Evolutionary conservation across 2,329 filamentous ascomycete genomes (phyloP), one percentile per base, ranked within the genome.

Genomic region (Pseudocercospora fijiensis): DNA sequence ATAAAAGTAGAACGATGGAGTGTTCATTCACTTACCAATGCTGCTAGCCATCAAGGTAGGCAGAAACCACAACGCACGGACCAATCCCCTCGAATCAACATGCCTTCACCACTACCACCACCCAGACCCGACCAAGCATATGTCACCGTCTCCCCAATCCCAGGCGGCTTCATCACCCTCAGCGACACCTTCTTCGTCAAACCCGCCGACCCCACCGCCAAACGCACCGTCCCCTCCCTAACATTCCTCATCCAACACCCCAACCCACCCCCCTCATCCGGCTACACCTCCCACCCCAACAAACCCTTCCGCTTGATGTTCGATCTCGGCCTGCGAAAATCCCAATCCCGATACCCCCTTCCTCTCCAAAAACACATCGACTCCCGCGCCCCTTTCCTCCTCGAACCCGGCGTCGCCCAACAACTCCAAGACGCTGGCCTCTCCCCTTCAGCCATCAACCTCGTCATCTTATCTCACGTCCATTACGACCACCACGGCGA

Each of bases 401-500:
- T 78, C 0, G 71, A 74, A 2, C 82, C 81, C 0, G 83, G 83
- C 62, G 79, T 79, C 13, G 78, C 77, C 5, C 77, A 72, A 67
- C 84, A 43, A 70, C 72, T 56, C 63, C 65, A 55, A 24, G 55
- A 60, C 6, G 79, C 79, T 4, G 77, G 76, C 1, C 58, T 82
- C 1, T 64, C 72, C 4, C 75, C 78, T 1, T 63, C 64, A 8
- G 74, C 76, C 7, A 72, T 81, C 13, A 71, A 81, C 60, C 72
- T 74, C 5, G 75, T 83, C 4, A 75, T 86, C 7, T 71, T 85
- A 1, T 83, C 80, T 67, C 85, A 87, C 63, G 73, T 74, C 1
- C 84, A 87, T 68, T 86, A 83, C 78, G 84, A 87, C 67, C 85
- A 86, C 65, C 77, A 83, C 41, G 85, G 84, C n/a, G 84, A 82